These are phyloP conservation scores for Fusarium mundagurra DNA, from an alignment of 2,329 filamentous ascomycete species.

Conservation along the genomic window DNA sequence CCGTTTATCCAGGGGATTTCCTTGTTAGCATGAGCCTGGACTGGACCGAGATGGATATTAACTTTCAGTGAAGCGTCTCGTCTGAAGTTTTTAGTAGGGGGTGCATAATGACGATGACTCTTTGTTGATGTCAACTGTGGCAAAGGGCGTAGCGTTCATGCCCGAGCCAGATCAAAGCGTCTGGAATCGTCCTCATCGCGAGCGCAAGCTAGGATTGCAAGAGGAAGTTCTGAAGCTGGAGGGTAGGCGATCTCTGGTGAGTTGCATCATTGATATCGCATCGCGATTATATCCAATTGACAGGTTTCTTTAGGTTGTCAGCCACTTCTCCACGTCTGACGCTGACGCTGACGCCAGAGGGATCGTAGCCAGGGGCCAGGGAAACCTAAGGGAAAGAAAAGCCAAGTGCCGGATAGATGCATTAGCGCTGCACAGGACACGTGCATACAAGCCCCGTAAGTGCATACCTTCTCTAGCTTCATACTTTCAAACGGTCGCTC, in stretches of 20 bases:
- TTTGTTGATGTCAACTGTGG: conserved; percentile 24
- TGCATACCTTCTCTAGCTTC: conserved; percentile 24
- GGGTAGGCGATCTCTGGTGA: background rate
- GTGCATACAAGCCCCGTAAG: background rate
- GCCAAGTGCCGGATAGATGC: conserved; percentile 31
- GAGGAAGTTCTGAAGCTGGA: conserved; percentile 1
- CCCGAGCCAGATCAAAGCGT: conserved; percentile 27
- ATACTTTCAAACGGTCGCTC: conserved; percentile 34
- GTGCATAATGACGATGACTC: conserved; percentile 28
- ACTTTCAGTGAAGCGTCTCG: background rate
- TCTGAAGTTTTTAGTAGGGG: conserved; percentile 12
- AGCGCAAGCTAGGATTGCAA: background rate
- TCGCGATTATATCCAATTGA: background rate
- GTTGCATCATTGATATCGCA: conserved; percentile 24
- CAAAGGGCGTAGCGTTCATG: conserved; percentile 13
- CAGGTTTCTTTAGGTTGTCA: conserved; percentile 15
- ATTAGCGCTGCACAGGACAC: conserved; percentile 27
- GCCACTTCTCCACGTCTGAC: conserved; percentile 7
- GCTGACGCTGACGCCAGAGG: conserved; percentile 18
- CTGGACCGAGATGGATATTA: background rate
- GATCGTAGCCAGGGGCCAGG: conserved; percentile 17
- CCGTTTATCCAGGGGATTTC: conserved; percentile 17
- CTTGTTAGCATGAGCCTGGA: conserved; percentile 4
- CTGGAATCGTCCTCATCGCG: background rate
- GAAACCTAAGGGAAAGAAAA: background rate